These are phyloP conservation scores for Conoideocrella luteorostrata DNA, from an alignment of 2,329 filamentous ascomycete species.

Conservation along the genomic window DNA sequence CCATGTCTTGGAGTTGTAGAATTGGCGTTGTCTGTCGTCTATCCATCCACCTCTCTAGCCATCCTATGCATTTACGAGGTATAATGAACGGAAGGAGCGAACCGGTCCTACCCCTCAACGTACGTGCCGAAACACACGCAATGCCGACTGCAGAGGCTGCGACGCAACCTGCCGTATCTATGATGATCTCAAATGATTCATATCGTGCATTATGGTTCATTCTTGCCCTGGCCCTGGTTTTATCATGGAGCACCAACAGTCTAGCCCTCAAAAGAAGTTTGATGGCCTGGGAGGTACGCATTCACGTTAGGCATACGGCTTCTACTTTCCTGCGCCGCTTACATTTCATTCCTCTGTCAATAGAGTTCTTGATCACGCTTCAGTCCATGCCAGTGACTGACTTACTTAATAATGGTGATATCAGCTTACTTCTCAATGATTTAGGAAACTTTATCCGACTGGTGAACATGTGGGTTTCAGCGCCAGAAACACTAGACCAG, in stretches of 20 bases:
- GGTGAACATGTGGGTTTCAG: slow-evolving; percentile 11
- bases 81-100: slow-evolving; percentile 5
- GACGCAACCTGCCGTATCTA: no score
- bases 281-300: slow-evolving; percentile 6
- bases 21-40: no score
- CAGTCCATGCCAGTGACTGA: slow-evolving; percentile 15
- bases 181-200: neutral
- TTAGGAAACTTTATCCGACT: slow-evolving; percentile 21
- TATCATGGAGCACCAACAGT: no score
- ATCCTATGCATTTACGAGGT: no score
- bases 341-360: no score
- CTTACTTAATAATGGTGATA: slow-evolving; percentile 25
- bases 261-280: neutral
- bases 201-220: neutral
- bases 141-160: no score
- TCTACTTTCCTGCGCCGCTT: no score
- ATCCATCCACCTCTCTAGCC: no score
- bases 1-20: no score
- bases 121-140: no score
- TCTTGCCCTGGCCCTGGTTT: no score
- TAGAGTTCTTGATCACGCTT: slow-evolving; percentile 24
- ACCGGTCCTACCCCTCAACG: neutral
- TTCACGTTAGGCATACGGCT: no score
- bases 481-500: neutral
- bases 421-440: slow-evolving; percentile 32